phyloP scores from a whole-genome alignment of 2,329 filamentous ascomycete species.

The Fusarium guadeloupense region DNA sequence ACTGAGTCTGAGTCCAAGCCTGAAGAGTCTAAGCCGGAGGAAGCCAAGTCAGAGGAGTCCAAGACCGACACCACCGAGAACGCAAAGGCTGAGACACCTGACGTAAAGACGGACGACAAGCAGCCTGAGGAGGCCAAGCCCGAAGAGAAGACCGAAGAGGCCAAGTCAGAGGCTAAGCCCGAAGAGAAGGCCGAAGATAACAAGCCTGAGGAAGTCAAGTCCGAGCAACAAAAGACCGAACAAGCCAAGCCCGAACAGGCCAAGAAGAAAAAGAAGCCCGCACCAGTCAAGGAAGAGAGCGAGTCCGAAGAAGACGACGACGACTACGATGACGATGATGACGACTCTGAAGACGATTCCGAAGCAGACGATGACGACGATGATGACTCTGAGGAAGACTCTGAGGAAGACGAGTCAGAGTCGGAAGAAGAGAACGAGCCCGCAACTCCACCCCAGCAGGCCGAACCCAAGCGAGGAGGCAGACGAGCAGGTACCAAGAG shows the following conservation, averaged over 20 bases:
- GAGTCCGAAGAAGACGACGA: constrained; percentile 30
- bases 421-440: constrained; percentile 40
- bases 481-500: constrained; percentile 19
- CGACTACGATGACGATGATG: constrained; percentile 20
- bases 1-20: constrained; percentile 16
- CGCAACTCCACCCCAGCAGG: constrained; percentile 36
- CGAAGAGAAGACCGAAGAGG: constrained; percentile 1
- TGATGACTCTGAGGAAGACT: constrained; percentile 23
- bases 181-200: constrained; percentile 1
- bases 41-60: constrained; percentile 14
- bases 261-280: constrained; percentile 18
- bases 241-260: constrained; percentile 19
- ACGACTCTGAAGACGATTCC: constrained; percentile 31
- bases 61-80: constrained; percentile 13
- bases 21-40: constrained; percentile 3
- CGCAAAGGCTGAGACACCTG: constrained; percentile 18
- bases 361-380: constrained; percentile 26
- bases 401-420: constrained; percentile 33
- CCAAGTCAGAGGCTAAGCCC: constrained; percentile 1
- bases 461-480: constrained; percentile 14
- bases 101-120: constrained; percentile 1
- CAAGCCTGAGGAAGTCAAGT: constrained; percentile 1
- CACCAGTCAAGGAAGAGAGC: constrained; percentile 24
- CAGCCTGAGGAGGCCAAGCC: constrained; percentile 18
- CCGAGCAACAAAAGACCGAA: constrained; percentile 13